Evolutionary conservation across 305 asterid species (phyloP).

Genomic region (Solanum chacoense): DNA sequence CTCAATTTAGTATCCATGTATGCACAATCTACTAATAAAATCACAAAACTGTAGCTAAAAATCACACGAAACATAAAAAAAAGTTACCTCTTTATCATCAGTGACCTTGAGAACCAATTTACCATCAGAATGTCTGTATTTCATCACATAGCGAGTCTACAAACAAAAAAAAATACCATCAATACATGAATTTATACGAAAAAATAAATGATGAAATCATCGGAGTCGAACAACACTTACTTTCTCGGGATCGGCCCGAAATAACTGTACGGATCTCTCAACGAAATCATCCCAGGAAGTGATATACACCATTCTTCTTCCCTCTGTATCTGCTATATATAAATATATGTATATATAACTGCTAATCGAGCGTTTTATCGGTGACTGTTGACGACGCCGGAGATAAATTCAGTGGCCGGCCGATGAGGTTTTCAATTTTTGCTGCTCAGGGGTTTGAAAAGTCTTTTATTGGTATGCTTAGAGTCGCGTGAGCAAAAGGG

Average conservation of each 20-base stretch:
- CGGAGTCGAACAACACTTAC: slow-evolving; percentile 13
- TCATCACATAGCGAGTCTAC: slow-evolving; percentile 84
- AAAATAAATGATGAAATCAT: not conserved
- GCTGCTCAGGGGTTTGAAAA: not conserved
- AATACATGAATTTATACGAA: not conserved
- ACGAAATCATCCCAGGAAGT: slow-evolving; percentile 87
- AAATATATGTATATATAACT: not conserved
- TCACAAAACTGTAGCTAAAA: not conserved
- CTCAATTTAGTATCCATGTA: not conserved
- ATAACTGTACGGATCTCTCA: slow-evolving; percentile 70
- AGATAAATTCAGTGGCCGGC: not conserved
- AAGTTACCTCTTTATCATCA: slow-evolving; percentile 68
- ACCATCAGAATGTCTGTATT: slow-evolving; percentile 84
- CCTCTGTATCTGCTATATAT: not conserved
- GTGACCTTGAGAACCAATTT: slow-evolving; percentile 89
- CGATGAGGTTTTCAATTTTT: not conserved
- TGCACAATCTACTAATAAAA: not conserved
- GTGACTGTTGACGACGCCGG: not conserved
- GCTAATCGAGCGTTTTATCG: not conserved
- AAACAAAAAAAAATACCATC: not conserved
- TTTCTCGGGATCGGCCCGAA: slow-evolving; percentile 69
- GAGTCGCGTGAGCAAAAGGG: not conserved
- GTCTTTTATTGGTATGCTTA: not conserved
- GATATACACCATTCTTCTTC: slow-evolving; percentile 53
- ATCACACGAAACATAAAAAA: not conserved